Evolutionary conservation across 192 early-diverging fungal species (phyloP), one percentile per base, ranked within the genome.

Genomic region (Haplosporangium gracile): DNA sequence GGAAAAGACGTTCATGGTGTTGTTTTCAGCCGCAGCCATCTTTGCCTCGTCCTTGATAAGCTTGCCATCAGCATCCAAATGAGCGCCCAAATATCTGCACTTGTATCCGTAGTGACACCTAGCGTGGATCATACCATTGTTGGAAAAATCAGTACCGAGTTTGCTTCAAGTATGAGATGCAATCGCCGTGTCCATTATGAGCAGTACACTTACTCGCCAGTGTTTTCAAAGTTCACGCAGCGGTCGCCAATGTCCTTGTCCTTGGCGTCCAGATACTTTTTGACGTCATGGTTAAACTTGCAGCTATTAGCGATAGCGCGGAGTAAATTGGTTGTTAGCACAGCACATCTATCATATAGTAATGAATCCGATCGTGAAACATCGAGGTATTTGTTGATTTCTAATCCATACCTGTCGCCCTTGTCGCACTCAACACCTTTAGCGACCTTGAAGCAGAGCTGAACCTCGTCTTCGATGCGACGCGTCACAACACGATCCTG

Each of bases 251-350:
- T 71, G 85, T 99, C 97, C 11, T 91, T 87, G 15, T 84, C 93
- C 77, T 97, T 98, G n/a, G 84, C 57, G 0, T 85, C 90, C 49
- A 99, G 63, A 74, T 95, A 99, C 24, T 80, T 90, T 9, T 88
- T 85, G 4, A 97, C 75, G 80, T 99, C 96, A 89, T 99, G 98
- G 65, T 90, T 93, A 65, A 90, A 95, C 76, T 90, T 92, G 89
- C 98, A 99, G 8, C 89, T 91, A 76, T 69, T 38, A 49, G 22
- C 4, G 51, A 10, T 0, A 34, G 45, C n/a, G 40, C 39, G 71
- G 38, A 29, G 42, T 2, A 49, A 45, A 45, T 34, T 51, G 24
- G 32, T 15, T 70, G 69, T 70, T 70, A 40, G 36, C 34, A 10
- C 1, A 70, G 36, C 2, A 36, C 36, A 16, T 26, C 16, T 39